Base-by-base conservation (phyloP, 441 rosid genomes). In the Manihot esculenta region DNA sequence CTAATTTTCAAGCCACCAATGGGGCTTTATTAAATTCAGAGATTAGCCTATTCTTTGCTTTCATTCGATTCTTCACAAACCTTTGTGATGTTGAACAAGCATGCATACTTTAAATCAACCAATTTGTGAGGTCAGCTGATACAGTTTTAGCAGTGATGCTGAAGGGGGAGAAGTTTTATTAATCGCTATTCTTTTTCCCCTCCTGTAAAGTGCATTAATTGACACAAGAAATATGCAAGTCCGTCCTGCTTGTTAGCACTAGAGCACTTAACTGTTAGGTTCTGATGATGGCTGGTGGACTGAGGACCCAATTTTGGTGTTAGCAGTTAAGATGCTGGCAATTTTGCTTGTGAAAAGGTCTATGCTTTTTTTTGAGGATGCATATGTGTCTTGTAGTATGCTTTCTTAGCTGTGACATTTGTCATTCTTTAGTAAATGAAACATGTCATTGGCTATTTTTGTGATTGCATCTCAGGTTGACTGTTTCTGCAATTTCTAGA, bases 221-320 rank as follows among this genome's bases (percentile, higher is more conserved):
- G 63, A 44, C 64, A 54, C 49, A 47, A 50, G 67, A 48, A 65
- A 61, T 33, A 56, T 66, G 59, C 77, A 21, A 75, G 64, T 62
- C 20, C 62, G 20, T 23, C 17, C 54, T 24, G 63, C 23, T 70
- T 57, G 9, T 57, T 33, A 12, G n/a, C 51, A 30, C 50, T 60
- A 50, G 55, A 57, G 56, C 53, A 21, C 69, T 49, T 61, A 41
- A 41, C 54, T 62, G 57, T 69, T 73, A 66, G 57, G 58, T 47
- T 59, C 20, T 55, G 68, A n/a, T 44, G 6, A 68, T 60, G 74
- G 51, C 50, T 53, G 67, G 64, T 55, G 55, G 74, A 61, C 61
- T 27, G 57, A 27, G 68, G 64, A 64, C 55, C 23, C 14, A 63
- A 21, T 23, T 54, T 24, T 12, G 70, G 61, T 63, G 62, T 68